Evolutionary conservation across 2,329 filamentous ascomycete species (phyloP), one percentile per base, ranked within the genome.

Genomic region (Volutella citrinella): DNA sequence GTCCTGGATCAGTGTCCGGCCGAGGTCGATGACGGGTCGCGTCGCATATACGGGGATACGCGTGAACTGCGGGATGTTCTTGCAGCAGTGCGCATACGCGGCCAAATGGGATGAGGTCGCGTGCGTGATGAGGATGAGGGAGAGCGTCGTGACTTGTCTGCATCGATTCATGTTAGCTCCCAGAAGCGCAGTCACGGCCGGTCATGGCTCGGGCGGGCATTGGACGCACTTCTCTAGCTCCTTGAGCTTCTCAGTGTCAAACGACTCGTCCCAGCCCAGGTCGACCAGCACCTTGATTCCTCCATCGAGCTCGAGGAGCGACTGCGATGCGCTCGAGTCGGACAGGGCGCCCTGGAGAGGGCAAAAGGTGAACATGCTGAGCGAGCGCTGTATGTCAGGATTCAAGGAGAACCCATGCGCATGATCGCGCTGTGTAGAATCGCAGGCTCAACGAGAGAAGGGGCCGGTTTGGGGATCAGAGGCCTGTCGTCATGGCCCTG

Each of bases 11-110:
- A 97, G 74, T 1, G 89, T 95, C 24, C 91, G 84, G 14, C 93
- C 93, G 27, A 98, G 81, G 25, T 93, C 86, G 54, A 96, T 90
- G 50, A 98, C 89, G 9, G 93, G 93, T 23, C 82, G 82, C 6
- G 93, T 98, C 36, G 93, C 93, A 65, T 96, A 98, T 38, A 95
- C 82, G 24, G 93, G 93, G 42, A 98, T 89, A 55, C 89, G 83
- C 9, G 83, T 84, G 65, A 98, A 98, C 28, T 87, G 74, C 27
- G 93, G 89, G 44, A 97, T 85, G 61, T 96, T 84, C 64, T 95
- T 95, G 80, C 93, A 97, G 69, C 90, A 96, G 62, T 97, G 90
- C 26, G 87, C 90, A 60, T 87, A 96, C 39, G 93, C 93, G 48
- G 87, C 91, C 36, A 98, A 77, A 66, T 98, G 93, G 32, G 87